Percentiles rank a stretch among this genome's conserved stretches.
Evolutionary conservation across 768 basidiomycete genomes (phyloP).

Genomic region (Mycena filopes): DNA sequence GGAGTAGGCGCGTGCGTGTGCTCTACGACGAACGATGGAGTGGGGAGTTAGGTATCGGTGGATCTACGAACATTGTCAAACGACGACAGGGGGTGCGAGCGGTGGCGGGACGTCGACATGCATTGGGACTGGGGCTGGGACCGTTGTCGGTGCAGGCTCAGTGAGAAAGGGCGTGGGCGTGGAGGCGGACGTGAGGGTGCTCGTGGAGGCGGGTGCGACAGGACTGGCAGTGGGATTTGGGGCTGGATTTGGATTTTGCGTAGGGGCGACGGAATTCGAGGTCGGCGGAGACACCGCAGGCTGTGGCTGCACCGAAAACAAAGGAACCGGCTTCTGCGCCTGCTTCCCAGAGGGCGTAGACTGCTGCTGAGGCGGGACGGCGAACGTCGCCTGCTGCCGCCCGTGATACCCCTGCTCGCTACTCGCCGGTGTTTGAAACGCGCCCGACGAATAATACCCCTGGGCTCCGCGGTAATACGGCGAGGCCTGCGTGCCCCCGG

Average conservation of each 20-base stretch:
- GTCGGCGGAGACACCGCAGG: neutral
- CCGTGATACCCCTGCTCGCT: too few relatives aligned
- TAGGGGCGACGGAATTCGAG: neutral
- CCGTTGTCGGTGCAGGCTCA: too few relatives aligned
- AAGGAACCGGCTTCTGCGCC: too few relatives aligned
- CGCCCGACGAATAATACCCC: slow-evolving; percentile 10
- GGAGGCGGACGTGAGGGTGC: too few relatives aligned
- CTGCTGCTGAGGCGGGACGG: neutral
- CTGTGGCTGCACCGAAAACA: neutral
- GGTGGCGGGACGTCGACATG: slow-evolving; percentile 7
- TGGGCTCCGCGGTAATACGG: slow-evolving; percentile 20
- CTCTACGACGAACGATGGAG: slow-evolving; percentile 4
- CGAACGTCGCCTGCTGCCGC: neutral
- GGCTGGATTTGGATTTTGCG: neutral
- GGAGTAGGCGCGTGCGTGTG: neutral
- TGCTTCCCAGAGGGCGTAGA: too few relatives aligned
- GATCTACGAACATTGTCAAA: slow-evolving; percentile 11
- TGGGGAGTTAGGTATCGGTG: neutral
- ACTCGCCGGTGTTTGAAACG: neutral
- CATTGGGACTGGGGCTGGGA: neutral
- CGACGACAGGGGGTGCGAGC: neutral
- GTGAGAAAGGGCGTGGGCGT: too few relatives aligned
- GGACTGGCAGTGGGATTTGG: neutral
- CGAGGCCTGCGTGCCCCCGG: slow-evolving; percentile 17
- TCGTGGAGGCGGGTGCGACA: neutral